Evolutionary conservation across 768 basidiomycete genomes (phyloP).

Genomic region (Suillus occidentalis): DNA sequence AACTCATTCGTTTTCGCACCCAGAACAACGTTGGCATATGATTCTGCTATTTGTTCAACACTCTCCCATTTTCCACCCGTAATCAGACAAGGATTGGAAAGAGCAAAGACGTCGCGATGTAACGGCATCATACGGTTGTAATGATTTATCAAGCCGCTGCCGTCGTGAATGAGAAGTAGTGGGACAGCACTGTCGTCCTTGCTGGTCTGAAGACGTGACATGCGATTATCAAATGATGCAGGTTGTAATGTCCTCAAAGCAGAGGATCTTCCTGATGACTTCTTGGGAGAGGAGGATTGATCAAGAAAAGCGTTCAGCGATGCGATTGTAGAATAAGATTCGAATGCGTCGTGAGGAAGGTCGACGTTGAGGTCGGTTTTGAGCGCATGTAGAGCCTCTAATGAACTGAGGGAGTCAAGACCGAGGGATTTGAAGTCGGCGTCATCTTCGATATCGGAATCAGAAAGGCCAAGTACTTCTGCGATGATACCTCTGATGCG

Average conservation of each 20-base stretch:
- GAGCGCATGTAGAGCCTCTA: constrained; percentile 56
- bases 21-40: constrained; percentile 38
- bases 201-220: constrained; percentile 35
- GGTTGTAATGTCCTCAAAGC: background rate
- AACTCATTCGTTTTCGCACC: constrained; percentile 3
- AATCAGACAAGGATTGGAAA: constrained; percentile 55
- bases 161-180: constrained; percentile 72
- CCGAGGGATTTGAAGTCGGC: constrained; percentile 51
- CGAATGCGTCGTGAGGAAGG: constrained; percentile 48
- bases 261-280: background rate
- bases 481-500: constrained; percentile 44
- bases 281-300: background rate
- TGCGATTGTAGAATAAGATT: constrained; percentile 37
- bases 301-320: constrained; percentile 20
- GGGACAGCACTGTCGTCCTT: constrained; percentile 32
- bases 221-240: background rate
- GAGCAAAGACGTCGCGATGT: constrained; percentile 57
- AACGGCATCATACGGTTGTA: constrained; percentile 48
- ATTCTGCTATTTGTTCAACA: constrained; percentile 50
- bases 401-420: constrained; percentile 63
- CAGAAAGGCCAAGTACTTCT: constrained; percentile 36
- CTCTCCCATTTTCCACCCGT: constrained; percentile 46
- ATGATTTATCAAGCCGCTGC: constrained; percentile 60
- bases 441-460: constrained; percentile 40
- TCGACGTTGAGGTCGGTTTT: constrained; percentile 40